A percentile compares a stretch with the other conserved stretches of the same genome.
Conservation (phyloP, 73 alveolate genomes). For the Tetrahymena malaccensis region DNA sequence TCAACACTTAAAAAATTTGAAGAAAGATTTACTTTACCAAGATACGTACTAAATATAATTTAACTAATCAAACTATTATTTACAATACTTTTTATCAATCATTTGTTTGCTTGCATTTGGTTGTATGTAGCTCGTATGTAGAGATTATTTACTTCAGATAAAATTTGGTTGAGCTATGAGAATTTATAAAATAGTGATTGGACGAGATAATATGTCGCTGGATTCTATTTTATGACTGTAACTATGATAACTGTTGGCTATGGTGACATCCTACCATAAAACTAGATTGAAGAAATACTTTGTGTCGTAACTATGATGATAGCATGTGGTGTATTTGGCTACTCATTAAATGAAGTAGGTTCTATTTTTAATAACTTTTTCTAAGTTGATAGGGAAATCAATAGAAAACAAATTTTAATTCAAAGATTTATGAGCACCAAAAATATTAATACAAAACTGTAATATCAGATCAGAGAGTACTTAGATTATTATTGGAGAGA, state of each 20-base stretch:
- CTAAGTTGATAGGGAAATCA: constrained; percentile 33
- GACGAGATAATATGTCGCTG: constrained; percentile 20
- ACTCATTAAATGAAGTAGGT: constrained; percentile 33
- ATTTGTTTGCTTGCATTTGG: constrained; percentile 60
- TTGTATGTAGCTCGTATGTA: constrained; percentile 34
- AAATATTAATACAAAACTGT: constrained; percentile 47
- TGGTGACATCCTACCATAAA: constrained; percentile 60
- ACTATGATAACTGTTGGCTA: constrained; percentile 69
- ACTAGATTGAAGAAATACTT: constrained; percentile 36
- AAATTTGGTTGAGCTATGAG: constrained; percentile 42
- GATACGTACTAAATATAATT: not conserved
- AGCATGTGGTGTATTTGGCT: constrained; percentile 54
- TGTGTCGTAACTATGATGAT: constrained; percentile 34
- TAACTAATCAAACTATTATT: constrained; percentile 10
- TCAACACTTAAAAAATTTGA: not conserved
- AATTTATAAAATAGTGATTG: constrained; percentile 1
- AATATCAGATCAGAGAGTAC: constrained; percentile 58
- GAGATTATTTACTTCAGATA: not conserved
- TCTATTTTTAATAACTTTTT: constrained; percentile 41
- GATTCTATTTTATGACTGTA: constrained; percentile 50
- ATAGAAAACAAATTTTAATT: constrained; percentile 40
- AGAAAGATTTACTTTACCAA: not conserved
- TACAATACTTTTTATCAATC: constrained; percentile 38
- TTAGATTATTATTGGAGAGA: constrained; percentile 51
- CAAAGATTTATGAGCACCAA: constrained; percentile 60